phyloP scores from a whole-genome alignment of 148 eudicot species.

The Vaccinium vitisidaea region DNA sequence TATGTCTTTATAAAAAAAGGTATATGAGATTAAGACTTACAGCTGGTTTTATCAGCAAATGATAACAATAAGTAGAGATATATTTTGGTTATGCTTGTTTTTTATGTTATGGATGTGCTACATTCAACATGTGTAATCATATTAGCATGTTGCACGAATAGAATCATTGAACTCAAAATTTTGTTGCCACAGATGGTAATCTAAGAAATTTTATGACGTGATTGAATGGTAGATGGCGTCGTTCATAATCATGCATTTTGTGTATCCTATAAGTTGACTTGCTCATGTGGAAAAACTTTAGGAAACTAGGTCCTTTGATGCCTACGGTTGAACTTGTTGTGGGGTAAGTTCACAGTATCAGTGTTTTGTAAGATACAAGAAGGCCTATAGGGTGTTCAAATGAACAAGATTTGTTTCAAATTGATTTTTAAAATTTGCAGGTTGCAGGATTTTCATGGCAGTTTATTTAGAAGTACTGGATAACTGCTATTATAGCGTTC shows the following conservation, averaged over 20 bases:
- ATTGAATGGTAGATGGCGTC: neutral
- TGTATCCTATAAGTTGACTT: neutral
- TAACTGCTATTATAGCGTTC: neutral
- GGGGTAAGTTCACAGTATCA: neutral
- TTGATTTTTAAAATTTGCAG: neutral
- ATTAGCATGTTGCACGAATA: neutral
- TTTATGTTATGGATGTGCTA: neutral
- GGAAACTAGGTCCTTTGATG: neutral
- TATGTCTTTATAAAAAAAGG: neutral
- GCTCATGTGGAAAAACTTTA: neutral
- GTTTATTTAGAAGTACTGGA: neutral
- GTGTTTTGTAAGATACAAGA: neutral
- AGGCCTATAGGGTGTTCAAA: neutral
- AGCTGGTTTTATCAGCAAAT: neutral
- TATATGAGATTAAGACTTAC: neutral
- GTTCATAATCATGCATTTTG: neutral
- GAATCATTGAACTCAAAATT: neutral
- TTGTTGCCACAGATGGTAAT: neutral
- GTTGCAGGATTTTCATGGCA: neutral
- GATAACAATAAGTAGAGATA: neutral
- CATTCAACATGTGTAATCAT: constrained; percentile 2
- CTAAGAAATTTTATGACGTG: neutral
- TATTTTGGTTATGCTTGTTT: neutral
- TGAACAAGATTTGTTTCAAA: neutral
- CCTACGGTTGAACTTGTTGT: neutral